Evolutionary conservation across 192 early-diverging fungal species (phyloP), one percentile per base, ranked within the genome.

Genomic region (Chytriomyces confervae): DNA sequence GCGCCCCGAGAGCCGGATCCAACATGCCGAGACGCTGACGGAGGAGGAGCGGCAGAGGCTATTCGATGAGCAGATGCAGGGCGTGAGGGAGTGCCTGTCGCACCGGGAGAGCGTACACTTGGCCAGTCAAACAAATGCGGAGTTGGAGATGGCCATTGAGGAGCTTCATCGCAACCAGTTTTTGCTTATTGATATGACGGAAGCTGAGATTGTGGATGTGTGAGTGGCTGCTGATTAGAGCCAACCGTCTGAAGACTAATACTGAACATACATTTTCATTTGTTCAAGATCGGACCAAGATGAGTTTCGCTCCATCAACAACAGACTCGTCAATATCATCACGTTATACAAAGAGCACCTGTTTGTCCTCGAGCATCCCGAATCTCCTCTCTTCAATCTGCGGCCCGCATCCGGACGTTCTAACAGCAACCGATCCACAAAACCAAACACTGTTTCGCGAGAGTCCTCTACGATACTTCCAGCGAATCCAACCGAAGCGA

Each of bases 261-360:
- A n/a, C n/a, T n/a, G n/a, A n/a, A n/a, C n/a, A n/a, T n/a, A n/a
- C n/a, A n/a, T n/a, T n/a, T 36, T 36, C 36, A 49, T 50, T 67
- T 18, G 36, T 48, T 13, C 49, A 53, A 85, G 84, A 24, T 43
- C 47, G 16, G 84, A 88, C 62, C 82, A 85, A 69, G 85, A 85
- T 9, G 81, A 82, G 5, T 65, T 87, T 60, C 84, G 85, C 48
- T 50, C 57, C 29, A 80, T 85, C 13, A 69, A 71, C n/a, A 70
- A 27, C 53, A 64, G 87, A 36, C 75, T 88, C 2, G 67, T 88
- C 47, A 72, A 85, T 23, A 84, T 86, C n/a, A 86, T 88, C 50
- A 86, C 87, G 47, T 80, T 86, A 13, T 88, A 86, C 79, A 80
- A 88, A 68, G 85, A 88, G 46, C 82, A 84, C 51, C 66, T 62